Evolutionary conservation across 805 yeast genomes (phyloP).

Genomic region (Metschnikowia cubensis): DNA sequence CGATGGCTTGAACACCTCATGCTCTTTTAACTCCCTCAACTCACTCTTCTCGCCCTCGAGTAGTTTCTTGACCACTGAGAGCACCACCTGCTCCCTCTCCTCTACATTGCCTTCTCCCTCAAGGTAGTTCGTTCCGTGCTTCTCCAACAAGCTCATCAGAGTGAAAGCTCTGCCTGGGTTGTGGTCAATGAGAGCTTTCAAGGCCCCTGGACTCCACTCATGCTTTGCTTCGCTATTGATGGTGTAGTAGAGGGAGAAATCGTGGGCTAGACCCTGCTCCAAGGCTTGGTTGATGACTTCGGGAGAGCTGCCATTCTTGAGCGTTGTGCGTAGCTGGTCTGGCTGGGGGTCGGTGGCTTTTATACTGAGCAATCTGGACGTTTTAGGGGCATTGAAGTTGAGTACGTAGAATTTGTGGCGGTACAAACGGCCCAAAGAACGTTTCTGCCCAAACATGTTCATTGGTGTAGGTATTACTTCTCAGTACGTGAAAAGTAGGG

Average conservation of each 20-base stretch:
- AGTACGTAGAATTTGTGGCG: neutral
- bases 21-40: constrained; percentile 25
- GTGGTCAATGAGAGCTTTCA: constrained; percentile 16
- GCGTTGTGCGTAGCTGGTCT: constrained; percentile 7
- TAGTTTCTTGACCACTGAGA: constrained; percentile 31
- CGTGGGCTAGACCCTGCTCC: constrained; percentile 18
- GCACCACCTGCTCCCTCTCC: constrained; percentile 21
- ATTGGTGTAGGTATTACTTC: neutral
- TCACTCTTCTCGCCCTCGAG: constrained; percentile 37
- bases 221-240: constrained; percentile 13
- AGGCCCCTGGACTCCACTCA: constrained; percentile 14
- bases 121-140: constrained; percentile 18
- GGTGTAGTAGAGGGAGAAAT: constrained; percentile 28
- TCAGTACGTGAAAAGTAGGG: neutral
- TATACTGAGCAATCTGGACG: neutral
- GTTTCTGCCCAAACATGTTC: neutral
- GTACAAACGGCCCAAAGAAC: neutral
- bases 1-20: constrained; percentile 8
- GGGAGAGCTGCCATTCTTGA: neutral
- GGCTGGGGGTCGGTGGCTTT: constrained; percentile 5
- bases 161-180: constrained; percentile 53
- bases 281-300: constrained; percentile 20
- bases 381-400: neutral
- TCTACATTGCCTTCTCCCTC: neutral
- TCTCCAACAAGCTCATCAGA: constrained; percentile 45